Conservation (phyloP, 2,329 filamentous ascomycete species). For the Hypomyces rosellus region DNA sequence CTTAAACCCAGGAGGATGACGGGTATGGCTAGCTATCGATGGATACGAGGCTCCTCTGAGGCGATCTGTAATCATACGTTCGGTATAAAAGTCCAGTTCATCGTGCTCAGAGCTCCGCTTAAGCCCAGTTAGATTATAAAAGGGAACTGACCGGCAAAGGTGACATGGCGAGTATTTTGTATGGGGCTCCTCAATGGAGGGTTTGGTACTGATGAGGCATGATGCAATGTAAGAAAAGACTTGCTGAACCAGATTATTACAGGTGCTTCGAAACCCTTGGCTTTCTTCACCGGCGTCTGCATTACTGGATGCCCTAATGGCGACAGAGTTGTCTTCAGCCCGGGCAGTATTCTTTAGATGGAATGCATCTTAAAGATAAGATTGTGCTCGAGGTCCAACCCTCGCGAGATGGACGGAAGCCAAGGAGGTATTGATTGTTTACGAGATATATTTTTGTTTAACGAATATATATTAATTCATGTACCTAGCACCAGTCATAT, state of each 20-base stretch:
- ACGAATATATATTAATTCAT: too few relatives aligned
- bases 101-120: not conserved
- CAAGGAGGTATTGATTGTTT: too few relatives aligned
- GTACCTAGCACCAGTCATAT: too few relatives aligned
- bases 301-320: not conserved
- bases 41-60: not conserved
- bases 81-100: not conserved
- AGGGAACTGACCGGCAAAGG: not conserved
- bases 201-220: not conserved
- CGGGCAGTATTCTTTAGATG: not conserved
- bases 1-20: not conserved
- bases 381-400: too few relatives aligned
- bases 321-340: not conserved
- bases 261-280: not conserved
- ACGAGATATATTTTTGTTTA: too few relatives aligned
- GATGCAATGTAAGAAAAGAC: not conserved
- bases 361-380: not conserved
- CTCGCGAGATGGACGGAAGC: too few relatives aligned
- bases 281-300: not conserved
- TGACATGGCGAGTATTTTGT: not conserved
- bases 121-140: not conserved
- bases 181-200: not conserved
- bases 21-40: not conserved
- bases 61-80: not conserved
- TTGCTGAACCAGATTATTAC: not conserved